phyloP scores from a whole-genome alignment of 2,329 filamentous ascomycete genomes.

The Calonectria fujianensis region DNA sequence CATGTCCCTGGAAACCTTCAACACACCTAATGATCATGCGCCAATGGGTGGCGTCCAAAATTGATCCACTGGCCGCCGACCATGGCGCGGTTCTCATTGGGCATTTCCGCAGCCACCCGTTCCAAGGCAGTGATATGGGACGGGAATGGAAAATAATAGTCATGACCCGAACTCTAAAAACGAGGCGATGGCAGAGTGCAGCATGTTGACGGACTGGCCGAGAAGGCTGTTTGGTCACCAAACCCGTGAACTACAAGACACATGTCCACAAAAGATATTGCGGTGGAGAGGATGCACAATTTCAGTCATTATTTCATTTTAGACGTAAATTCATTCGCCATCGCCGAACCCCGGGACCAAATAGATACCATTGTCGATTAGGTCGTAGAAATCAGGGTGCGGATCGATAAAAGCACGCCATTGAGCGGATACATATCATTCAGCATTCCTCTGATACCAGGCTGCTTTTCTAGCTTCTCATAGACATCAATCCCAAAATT shows the following conservation, averaged over 20 bases:
- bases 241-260: background rate
- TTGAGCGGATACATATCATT: background rate
- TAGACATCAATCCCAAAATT: background rate
- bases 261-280: background rate
- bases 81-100: background rate
- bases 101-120: background rate
- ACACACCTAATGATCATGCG: background rate
- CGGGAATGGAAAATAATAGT: background rate
- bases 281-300: too few relatives aligned
- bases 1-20: background rate
- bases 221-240: background rate
- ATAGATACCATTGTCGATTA: background rate
- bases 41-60: background rate
- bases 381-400: background rate
- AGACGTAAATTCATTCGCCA: background rate
- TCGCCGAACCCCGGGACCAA: background rate
- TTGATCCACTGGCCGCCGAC: background rate
- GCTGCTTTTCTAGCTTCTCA: background rate
- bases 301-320: background rate
- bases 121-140: background rate
- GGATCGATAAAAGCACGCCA: background rate
- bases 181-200: background rate
- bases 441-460: background rate
- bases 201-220: background rate
- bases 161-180: background rate